Percentiles rank a stretch among this genome's conserved stretches.
phyloP scores from a whole-genome alignment of 208 protist species.

The Trypanosoma theileri region DNA sequence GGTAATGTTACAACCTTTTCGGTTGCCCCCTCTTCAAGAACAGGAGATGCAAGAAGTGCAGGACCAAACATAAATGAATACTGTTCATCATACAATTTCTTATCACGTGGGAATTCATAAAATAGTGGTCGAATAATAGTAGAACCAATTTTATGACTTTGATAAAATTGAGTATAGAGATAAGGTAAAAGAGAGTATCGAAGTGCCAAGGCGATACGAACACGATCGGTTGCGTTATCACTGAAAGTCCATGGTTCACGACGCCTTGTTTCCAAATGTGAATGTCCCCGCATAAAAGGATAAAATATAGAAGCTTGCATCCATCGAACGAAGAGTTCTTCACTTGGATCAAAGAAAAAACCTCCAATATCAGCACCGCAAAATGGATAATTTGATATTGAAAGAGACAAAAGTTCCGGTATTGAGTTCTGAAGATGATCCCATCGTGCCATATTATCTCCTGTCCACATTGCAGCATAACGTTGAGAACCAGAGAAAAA shows the following conservation, averaged over 20 bases:
- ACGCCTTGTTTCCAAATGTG: slow-evolving; percentile 95
- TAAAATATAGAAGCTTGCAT: slow-evolving; percentile 96
- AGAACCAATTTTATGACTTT: slow-evolving; percentile 72
- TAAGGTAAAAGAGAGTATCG: slow-evolving; percentile 96
- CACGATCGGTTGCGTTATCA: slow-evolving; percentile 42
- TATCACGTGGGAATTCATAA: slow-evolving; percentile 93
- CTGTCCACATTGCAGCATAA: slow-evolving; percentile 97
- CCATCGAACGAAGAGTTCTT: slow-evolving; percentile 97
- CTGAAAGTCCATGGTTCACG: slow-evolving; percentile 98
- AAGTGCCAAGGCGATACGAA: slow-evolving; percentile 75
- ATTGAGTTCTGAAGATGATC: slow-evolving; percentile 92
- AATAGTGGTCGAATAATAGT: slow-evolving; percentile 95
- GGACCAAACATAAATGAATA: slow-evolving; percentile 90
- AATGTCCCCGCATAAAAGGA: slow-evolving; percentile 98
- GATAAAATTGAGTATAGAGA: slow-evolving; percentile 96
- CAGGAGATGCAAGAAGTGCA: slow-evolving; percentile 88
- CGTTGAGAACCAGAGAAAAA: slow-evolving; percentile 98
- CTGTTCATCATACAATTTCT: slow-evolving; percentile 82
- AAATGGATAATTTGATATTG: slow-evolving; percentile 95
- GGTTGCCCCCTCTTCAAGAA: slow-evolving; percentile 52
- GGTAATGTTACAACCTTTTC: slow-evolving; percentile 81
- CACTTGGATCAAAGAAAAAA: slow-evolving; percentile 97
- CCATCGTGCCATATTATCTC: slow-evolving; percentile 97
- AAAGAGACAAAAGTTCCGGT: slow-evolving; percentile 96
- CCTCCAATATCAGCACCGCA: slow-evolving; percentile 97